These are phyloP conservation scores for Yamadazyma conglobata DNA, from an alignment of 1,139 yeast species.

Conservation along the genomic window DNA sequence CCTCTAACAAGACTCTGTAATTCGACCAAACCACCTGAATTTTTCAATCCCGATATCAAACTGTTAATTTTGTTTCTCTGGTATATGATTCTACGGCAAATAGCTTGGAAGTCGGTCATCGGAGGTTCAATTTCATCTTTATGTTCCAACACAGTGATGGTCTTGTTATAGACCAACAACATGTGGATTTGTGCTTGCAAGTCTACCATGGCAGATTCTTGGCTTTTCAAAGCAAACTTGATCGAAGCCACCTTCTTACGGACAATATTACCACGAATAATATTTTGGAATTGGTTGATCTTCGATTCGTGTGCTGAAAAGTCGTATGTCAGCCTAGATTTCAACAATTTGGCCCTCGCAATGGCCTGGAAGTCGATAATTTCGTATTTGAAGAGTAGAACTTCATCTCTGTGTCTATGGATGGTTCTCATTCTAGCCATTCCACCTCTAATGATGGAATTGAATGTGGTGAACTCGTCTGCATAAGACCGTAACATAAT, in stretches of 20 bases:
- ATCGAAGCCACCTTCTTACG: slow-evolving; percentile 14
- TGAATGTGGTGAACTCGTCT: slow-evolving; percentile 38
- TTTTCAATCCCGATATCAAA: slow-evolving; percentile 11
- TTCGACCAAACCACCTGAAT: slow-evolving; percentile 18
- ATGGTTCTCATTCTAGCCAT: slow-evolving; percentile 30
- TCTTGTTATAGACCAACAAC: slow-evolving; percentile 20
- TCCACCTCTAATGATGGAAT: slow-evolving; percentile 42
- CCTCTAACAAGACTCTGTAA: slow-evolving; percentile 39
- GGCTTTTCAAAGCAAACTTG: slow-evolving; percentile 10
- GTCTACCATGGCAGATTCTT: slow-evolving; percentile 13
- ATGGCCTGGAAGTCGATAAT: slow-evolving; percentile 37
- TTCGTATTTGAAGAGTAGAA: slow-evolving; percentile 24
- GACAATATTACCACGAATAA: slow-evolving; percentile 25
- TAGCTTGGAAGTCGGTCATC: slow-evolving; percentile 31
- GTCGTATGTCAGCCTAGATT: slow-evolving; percentile 14
- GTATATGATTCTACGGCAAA: slow-evolving; percentile 28
- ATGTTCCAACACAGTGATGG: slow-evolving; percentile 22
- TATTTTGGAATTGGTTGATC: slow-evolving; percentile 23
- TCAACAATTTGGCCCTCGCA: slow-evolving; percentile 25
- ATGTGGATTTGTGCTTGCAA: slow-evolving; percentile 32
- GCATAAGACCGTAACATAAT: slow-evolving; percentile 56
- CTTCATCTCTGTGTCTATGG: slow-evolving; percentile 38
- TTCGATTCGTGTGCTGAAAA: slow-evolving; percentile 11
- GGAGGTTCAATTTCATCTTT: slow-evolving; percentile 22
- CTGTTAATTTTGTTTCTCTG: slow-evolving; percentile 18